Percentiles rank a stretch among this genome's conserved stretches.
These are phyloP conservation scores for Fraxinus xanthoxyloides DNA, from an alignment of 305 asterid species.

Conservation along the genomic window DNA sequence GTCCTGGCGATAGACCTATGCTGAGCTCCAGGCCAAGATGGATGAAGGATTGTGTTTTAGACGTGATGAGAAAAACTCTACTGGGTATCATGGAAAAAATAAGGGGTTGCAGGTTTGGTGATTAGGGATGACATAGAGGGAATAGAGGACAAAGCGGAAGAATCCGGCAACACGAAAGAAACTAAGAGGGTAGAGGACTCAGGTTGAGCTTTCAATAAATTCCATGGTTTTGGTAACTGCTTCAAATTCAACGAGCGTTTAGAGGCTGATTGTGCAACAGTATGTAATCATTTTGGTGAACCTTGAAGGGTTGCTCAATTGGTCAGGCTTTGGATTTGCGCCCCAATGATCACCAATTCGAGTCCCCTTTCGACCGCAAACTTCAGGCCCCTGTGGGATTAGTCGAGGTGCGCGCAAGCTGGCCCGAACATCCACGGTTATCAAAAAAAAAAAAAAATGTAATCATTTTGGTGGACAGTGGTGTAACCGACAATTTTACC, in stretches of 20 bases:
- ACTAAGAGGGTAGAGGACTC: neutral
- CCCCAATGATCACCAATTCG: too few relatives aligned
- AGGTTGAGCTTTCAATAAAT: neutral
- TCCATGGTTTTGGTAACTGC: neutral
- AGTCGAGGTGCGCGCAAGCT: too few relatives aligned
- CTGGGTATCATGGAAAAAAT: neutral
- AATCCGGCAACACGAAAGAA: neutral
- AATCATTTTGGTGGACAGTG: neutral
- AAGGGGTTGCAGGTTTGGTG: neutral
- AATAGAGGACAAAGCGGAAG: neutral
- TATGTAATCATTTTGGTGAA: neutral
- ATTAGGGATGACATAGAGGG: neutral
- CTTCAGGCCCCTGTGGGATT: too few relatives aligned
- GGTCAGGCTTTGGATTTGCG: too few relatives aligned
- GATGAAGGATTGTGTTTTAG: neutral
- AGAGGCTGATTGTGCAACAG: neutral
- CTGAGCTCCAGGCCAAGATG: neutral
- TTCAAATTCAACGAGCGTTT: neutral
- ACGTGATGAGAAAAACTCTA: neutral
- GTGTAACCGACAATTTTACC: neutral
- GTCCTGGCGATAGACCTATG: neutral
- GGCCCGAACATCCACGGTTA: too few relatives aligned
- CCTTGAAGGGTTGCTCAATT: too few relatives aligned
- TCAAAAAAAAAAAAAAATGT: too few relatives aligned
- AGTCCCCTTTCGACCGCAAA: too few relatives aligned